Base-by-base conservation (phyloP, 2,329 filamentous ascomycete species). In the Pezicula neosporulosa region DNA sequence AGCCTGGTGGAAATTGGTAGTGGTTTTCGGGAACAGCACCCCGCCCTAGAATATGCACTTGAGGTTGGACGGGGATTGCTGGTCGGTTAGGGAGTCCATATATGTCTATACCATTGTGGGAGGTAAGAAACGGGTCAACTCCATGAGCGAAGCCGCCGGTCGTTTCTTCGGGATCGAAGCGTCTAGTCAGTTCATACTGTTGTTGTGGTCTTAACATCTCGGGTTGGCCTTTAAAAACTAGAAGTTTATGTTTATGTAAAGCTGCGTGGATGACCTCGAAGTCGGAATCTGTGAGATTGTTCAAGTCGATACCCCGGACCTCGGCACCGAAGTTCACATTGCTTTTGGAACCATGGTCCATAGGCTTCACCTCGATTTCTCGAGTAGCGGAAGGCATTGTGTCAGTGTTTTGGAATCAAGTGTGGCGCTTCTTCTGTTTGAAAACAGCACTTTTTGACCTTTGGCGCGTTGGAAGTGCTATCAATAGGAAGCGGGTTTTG, bases 81-180 rank as follows among this genome's bases (percentile, higher is more conserved):
- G 56, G 56, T 10, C 54, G 50, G 35, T 55, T 61, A 47, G 68
- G 67, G 10, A 70, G 63, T 19, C 67, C 67, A 51, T 68, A 68
- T 42, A 70, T 68, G 47, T 67, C 64, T 18, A 67, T 49, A n/a
- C 61, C 62, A 27, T 70, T 65, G 48, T 68, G 60, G 1, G 60
- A 61, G 4, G 61, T 59, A 6, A 70, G 60, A 19, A 65, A 62
- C 1, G 68, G 69, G 42, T 70, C 67, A 3, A 60, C 62, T 18
- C 68, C 68, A 47, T 70, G 69, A 9, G 69, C 68, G 28, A 70
- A 71, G 2, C 68, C 68, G 13, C 69, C 67, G 1, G 67, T 68
- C 7, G 58, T 68, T 41, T 59, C 65, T 10, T 67, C 60, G 0
- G 66, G 68, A 51, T 70, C 68, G 35, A 70, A 66, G 61, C 44